A percentile compares a stretch with the other conserved stretches of the same genome.
phyloP scores from a whole-genome alignment of 2,329 filamentous ascomycete genomes.

The Aspergillus ruber region DNA sequence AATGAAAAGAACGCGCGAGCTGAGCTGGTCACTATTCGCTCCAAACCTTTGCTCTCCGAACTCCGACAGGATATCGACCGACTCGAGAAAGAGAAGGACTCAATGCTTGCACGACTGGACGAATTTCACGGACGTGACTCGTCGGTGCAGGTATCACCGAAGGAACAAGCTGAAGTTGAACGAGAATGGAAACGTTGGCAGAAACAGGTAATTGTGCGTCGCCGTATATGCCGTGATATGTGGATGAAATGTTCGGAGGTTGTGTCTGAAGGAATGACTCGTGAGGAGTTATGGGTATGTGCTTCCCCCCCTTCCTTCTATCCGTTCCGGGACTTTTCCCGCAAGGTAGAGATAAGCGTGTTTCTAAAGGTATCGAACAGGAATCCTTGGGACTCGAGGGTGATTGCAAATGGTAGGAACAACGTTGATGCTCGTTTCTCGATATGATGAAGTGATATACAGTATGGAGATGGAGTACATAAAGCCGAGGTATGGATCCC shows the following conservation, averaged over 20 bases:
- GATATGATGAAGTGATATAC: neutral
- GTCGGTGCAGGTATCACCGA: constrained; percentile 36
- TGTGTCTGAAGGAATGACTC: constrained; percentile 42
- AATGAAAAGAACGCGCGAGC: constrained; percentile 46
- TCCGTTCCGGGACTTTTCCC: neutral
- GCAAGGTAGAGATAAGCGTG: too few species aligned
- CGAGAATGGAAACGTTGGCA: constrained; percentile 43
- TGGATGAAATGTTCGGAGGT: constrained; percentile 46
- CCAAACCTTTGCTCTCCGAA: constrained; percentile 46
- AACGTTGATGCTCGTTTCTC: neutral
- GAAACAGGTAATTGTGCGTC: constrained; percentile 33
- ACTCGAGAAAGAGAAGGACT: constrained; percentile 41
- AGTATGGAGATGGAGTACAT: neutral
- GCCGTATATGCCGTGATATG: constrained; percentile 45
- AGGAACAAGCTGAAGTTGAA: constrained; percentile 44
- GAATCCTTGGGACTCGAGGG: constrained; percentile 35
- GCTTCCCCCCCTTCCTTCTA: neutral
- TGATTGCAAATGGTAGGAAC: constrained; percentile 14
- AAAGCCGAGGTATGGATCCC: neutral
- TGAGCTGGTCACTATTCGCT: constrained; percentile 41
- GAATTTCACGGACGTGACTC: constrained; percentile 35
- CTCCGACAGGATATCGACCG: constrained; percentile 39
- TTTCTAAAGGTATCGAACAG: constrained; percentile 10
- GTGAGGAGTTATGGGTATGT: constrained; percentile 46
- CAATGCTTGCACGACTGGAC: constrained; percentile 36